Evolutionary conservation across 345 rosid genomes (phyloP).

Genomic region (Moricandia arvensis): DNA sequence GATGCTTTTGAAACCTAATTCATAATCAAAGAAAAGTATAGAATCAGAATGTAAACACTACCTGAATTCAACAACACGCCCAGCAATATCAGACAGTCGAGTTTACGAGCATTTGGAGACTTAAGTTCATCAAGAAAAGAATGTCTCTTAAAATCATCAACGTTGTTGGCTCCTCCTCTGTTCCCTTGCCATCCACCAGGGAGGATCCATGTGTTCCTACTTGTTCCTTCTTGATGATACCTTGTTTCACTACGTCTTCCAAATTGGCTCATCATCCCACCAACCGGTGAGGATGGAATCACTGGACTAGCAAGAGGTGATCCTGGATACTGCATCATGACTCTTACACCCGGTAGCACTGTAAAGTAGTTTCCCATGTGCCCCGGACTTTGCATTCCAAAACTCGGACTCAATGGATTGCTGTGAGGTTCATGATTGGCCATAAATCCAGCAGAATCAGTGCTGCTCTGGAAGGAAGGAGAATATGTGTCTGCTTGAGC

Average conservation of each 20-base stretch:
- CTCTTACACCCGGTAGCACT: conserved; percentile 58
- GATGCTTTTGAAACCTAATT: not conserved
- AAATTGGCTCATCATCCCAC: conserved; percentile 49
- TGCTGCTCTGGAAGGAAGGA: conserved; percentile 54
- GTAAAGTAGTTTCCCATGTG: conserved; percentile 55
- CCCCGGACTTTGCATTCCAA: conserved; percentile 49
- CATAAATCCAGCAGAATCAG: conserved; percentile 47
- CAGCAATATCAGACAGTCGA: conserved; percentile 82
- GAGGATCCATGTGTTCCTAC: conserved; percentile 53
- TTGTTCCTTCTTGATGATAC: conserved; percentile 50
- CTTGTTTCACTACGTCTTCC: conserved; percentile 63
- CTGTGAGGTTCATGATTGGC: conserved; percentile 55
- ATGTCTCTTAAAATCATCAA: conserved; percentile 60
- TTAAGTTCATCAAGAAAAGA: conserved; percentile 90
- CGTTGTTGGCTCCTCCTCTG: conserved; percentile 55
- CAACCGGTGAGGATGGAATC: conserved; percentile 66
- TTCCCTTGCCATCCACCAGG: conserved; percentile 86
- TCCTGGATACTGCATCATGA: conserved; percentile 56
- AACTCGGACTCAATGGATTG: conserved; percentile 48
- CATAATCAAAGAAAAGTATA: conserved; percentile 8
- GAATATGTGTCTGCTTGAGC: conserved; percentile 50
- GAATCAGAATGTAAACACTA: conserved; percentile 36
- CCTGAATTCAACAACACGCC: conserved; percentile 95
- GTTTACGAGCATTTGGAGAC: conserved; percentile 73
- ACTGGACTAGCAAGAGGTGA: conserved; percentile 68